Conservation (phyloP, 495 filamentous ascomycete genomes). For the Penicillium daleae region DNA sequence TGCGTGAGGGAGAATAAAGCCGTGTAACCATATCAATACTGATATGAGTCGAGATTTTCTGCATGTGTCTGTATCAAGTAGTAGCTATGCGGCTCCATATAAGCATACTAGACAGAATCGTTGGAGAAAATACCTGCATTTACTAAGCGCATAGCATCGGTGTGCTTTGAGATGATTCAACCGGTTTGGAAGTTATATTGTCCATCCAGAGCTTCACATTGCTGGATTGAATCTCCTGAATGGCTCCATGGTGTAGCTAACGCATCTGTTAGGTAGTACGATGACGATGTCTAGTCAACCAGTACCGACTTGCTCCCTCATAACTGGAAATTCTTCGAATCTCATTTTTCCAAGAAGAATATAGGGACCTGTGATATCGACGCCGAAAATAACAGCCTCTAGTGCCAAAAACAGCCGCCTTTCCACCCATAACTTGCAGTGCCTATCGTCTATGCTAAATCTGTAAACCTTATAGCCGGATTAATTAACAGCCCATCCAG, state of each 20-base stretch:
- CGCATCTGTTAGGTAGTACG: conserved; percentile 21
- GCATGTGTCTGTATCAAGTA: not conserved
- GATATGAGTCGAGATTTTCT: not conserved
- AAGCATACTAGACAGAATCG: not conserved
- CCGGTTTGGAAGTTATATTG: not conserved
- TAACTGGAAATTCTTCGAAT: too few relatives aligned
- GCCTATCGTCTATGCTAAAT: too few relatives aligned
- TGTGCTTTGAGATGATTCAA: not conserved
- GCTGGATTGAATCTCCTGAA: not conserved
- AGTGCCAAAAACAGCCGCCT: too few relatives aligned
- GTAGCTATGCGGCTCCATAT: not conserved
- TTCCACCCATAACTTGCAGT: too few relatives aligned
- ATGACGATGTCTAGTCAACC: conserved; percentile 20
- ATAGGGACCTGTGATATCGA: too few relatives aligned
- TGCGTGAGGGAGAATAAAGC: not conserved
- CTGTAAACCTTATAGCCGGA: too few relatives aligned
- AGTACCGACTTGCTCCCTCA: too few relatives aligned
- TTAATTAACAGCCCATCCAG: too few relatives aligned
- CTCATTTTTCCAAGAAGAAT: too few relatives aligned
- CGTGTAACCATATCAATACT: not conserved
- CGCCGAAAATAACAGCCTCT: too few relatives aligned
- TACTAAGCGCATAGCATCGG: not conserved
- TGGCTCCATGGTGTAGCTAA: conserved; percentile 10
- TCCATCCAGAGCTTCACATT: not conserved
- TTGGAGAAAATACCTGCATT: not conserved